Evolutionary conservation across 2,329 filamentous ascomycete species (phyloP), one percentile per base, ranked within the genome.

Genomic region (Hypocreales sp.): DNA sequence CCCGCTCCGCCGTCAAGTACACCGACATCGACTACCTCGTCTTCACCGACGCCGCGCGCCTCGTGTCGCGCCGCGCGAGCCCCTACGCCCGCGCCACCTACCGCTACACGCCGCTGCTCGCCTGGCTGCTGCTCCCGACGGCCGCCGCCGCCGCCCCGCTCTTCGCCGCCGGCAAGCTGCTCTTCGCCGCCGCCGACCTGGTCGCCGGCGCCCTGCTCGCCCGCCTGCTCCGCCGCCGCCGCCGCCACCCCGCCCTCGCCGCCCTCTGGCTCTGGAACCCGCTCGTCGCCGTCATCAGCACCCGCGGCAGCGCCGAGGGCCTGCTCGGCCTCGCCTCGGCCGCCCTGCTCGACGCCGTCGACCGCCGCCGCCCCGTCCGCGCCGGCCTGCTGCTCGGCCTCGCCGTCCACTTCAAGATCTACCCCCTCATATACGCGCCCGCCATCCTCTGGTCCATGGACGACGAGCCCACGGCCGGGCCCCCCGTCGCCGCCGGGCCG

Each of bases 11-110:
- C 10, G 59, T 98, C 46, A 95, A 95, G 57, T 98, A 95, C 61
- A 98, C 90, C 27, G 90, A 98, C 55, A 94, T 98, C 43, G 90
- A 98, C 63, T 98, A 98, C 56, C 74, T 84, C 38, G 90, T 98
- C 50, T 98, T 98, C 61, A 95, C 90, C 26, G 87, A 95, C 51
- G 90, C 90, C 15, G 72, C 90, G 3, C 79, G 80, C 37, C 87
- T 79, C 52, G 54, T 82, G 23, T 57, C 74, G 4, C 59, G 54
- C n/a, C 69, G 69, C 4, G 55, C 58, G 25, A 81, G 80, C 0
- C 90, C 90, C 2, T 98, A 98, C 50, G 67, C 69, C 22, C 73
- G 90, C 29, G 87, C 90, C 45, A 98, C 90, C 0, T 98, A 98
- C 59, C 79, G 90, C 33, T 98, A 98, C 60, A 95, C 90, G 16